Evolutionary conservation across 208 protist species (phyloP).

Genomic region (Leishmania guyanensis): DNA sequence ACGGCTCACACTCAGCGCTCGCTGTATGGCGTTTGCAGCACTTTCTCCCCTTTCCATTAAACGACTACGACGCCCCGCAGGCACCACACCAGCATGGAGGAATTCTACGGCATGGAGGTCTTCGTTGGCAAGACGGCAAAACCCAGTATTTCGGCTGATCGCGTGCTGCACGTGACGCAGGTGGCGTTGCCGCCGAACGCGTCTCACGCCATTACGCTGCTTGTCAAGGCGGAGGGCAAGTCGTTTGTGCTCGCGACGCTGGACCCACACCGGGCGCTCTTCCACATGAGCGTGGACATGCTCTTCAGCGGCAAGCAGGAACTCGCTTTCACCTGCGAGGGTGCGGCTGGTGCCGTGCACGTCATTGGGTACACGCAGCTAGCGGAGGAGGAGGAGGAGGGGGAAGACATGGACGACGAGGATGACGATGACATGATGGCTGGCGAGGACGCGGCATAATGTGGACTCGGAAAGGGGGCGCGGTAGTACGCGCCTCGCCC

Average conservation of each 20-base stretch:
- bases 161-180: slow-evolving; percentile 68
- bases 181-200: slow-evolving; percentile 66
- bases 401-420: slow-evolving; percentile 42
- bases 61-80: neutral
- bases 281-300: slow-evolving; percentile 68
- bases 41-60: too few relatives aligned
- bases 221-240: slow-evolving; percentile 43
- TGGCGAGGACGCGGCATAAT: neutral
- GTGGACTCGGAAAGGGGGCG: neutral
- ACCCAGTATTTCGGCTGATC: slow-evolving; percentile 64
- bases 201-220: slow-evolving; percentile 45
- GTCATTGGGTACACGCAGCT: slow-evolving; percentile 74
- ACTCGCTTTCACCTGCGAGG: slow-evolving; percentile 51
- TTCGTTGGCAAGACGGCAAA: slow-evolving; percentile 49
- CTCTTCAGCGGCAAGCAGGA: slow-evolving; percentile 56
- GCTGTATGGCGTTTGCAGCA: neutral
- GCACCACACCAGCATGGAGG: slow-evolving; percentile 46
- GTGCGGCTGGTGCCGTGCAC: slow-evolving; percentile 55
- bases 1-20: neutral
- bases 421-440: slow-evolving; percentile 12
- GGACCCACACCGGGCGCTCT: slow-evolving; percentile 63
- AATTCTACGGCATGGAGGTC: slow-evolving; percentile 82
- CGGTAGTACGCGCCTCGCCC: neutral
- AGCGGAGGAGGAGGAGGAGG: slow-evolving; percentile 42
- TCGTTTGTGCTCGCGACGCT: slow-evolving; percentile 69